These are phyloP conservation scores for Colletotrichum liaoningense DNA, from an alignment of 2,329 filamentous ascomycete genomes.

Conservation along the genomic window DNA sequence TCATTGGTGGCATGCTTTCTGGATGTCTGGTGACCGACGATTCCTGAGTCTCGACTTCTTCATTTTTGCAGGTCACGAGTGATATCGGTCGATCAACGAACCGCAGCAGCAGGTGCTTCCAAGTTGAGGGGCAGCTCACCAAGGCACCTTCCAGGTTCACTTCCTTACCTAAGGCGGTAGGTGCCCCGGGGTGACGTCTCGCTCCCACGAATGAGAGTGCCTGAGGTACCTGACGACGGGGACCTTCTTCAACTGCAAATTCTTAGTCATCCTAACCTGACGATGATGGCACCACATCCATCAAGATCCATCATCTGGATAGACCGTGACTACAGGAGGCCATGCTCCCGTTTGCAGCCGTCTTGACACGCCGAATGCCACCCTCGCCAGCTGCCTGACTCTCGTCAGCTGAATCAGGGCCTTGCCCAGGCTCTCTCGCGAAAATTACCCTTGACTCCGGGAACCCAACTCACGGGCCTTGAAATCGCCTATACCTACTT, in stretches of 20 bases:
- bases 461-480: neutral
- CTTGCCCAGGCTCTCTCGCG: neutral
- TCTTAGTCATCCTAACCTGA: neutral
- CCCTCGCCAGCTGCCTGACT: neutral
- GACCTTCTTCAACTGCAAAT: neutral
- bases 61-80: conserved; percentile 20
- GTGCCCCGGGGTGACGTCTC: neutral
- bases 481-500: neutral
- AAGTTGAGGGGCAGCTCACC: neutral
- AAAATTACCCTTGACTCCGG: neutral
- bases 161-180: neutral
- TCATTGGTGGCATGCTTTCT: conserved; percentile 6
- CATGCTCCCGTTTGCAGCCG: neutral
- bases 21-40: conserved; percentile 15
- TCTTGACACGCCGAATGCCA: neutral
- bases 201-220: conserved; percentile 1
- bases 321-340: neutral
- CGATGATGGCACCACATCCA: neutral
- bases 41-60: conserved; percentile 5
- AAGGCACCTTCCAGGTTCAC: neutral
- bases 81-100: conserved; percentile 16
- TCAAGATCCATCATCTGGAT: neutral
- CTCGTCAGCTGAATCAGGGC: neutral
- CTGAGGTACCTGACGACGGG: neutral
- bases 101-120: neutral